phyloP scores from a whole-genome alignment of 495 filamentous ascomycete genomes.

The Evansstolkia leycettana region DNA sequence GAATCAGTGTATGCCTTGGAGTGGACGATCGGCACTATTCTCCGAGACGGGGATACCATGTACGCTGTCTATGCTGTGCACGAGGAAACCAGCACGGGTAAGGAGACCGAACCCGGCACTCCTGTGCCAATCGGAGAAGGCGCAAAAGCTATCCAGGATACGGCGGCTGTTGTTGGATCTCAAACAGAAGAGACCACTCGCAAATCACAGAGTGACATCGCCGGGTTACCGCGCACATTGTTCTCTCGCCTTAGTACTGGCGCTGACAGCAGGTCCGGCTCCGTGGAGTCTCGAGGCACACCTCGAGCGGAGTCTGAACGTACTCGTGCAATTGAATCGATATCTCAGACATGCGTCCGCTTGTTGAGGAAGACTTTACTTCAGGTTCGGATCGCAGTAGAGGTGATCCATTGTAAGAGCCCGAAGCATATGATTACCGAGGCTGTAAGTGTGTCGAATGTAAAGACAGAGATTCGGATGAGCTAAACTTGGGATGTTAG shows the following conservation, averaged over 20 bases:
- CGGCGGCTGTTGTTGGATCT: constrained; percentile 44
- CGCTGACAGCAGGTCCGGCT: constrained; percentile 29
- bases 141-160: constrained; percentile 57
- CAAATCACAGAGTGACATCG: constrained; percentile 14
- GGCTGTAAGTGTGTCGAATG: constrained; percentile 39
- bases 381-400: constrained; percentile 82
- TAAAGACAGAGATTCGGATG: background rate
- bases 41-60: constrained; percentile 88
- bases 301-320: constrained; percentile 65
- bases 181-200: constrained; percentile 32
- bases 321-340: constrained; percentile 57
- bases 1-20: constrained; percentile 91
- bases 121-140: constrained; percentile 43
- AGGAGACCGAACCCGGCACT: constrained; percentile 14
- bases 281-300: constrained; percentile 28
- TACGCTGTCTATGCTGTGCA: constrained; percentile 84
- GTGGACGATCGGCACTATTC: constrained; percentile 94
- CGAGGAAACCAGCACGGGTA: constrained; percentile 53
- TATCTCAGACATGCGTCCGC: constrained; percentile 68
- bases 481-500: constrained; percentile 19
- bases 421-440: constrained; percentile 77
- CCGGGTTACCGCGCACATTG: constrained; percentile 19
- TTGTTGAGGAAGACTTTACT: constrained; percentile 79
- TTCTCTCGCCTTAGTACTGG: constrained; percentile 23
- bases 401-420: constrained; percentile 97